Base-by-base conservation (phyloP, 352 stramenopile species). In the Phytopythium helicoides region DNA sequence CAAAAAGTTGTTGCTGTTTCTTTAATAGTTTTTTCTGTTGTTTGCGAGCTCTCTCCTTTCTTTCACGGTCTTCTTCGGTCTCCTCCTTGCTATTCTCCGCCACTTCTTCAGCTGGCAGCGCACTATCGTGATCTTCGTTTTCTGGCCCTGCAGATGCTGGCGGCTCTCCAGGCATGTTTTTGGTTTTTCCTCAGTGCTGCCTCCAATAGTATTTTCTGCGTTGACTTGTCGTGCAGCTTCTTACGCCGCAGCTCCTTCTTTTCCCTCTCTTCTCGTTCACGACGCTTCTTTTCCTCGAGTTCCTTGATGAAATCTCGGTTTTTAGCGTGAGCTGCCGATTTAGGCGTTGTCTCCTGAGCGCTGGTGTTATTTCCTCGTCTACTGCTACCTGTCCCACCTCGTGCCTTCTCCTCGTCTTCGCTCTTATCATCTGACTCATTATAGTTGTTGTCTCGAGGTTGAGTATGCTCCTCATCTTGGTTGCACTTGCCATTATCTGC, bases 251-350 rank as follows among this genome's bases (percentile, higher is more conserved):
- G 55, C 39, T 86, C 68, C 15, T 80, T 52, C 37, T 64, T 62
- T 14, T 47, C 66, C 28, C 74, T 65, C 1, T 78, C 65, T 36
- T 88, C 73, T 19, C 79, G 82, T 52, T 87, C 71, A n/a, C 76
- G 73, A 3, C 67, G 56, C 60, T 88, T 89, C 47, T 88, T 85
- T 28, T 88, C 76, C 62, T 89, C 81, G 6, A 92, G 54, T 14
- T 78, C 76, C 21, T 80, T 81, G 46, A 89, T 87, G 35, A 76
- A 88, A 19, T 83, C 71, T 19, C 71, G 75, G 42, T 86, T 76
- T 63, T 89, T 89, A 55, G 81, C 73, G 9, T 56, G 47, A 0
- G 53, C 56, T 0, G 52, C 54, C 19, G 58, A 61, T 16, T 47
- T 49, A 25, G 62, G 65, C 16, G 56, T 65, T 2, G 25, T 41